Percentiles rank a stretch among this genome's conserved stretches.
Evolutionary conservation across 2,329 filamentous ascomycete species (phyloP).

Genomic region (Zymoseptoria tritici): DNA sequence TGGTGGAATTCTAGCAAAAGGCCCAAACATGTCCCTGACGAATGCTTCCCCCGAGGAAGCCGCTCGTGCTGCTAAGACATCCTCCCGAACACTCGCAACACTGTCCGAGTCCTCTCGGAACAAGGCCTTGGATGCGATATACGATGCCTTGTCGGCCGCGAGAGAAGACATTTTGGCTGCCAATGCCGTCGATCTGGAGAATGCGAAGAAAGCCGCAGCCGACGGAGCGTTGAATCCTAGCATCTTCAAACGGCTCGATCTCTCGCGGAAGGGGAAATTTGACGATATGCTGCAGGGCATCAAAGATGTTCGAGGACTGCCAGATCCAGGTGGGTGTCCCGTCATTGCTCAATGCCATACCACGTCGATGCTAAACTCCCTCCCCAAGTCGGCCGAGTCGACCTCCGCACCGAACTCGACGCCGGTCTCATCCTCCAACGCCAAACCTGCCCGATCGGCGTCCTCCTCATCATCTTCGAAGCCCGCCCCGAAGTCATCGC

Average conservation of each 20-base stretch:
- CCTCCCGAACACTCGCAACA: slow-evolving; percentile 75
- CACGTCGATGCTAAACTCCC: no score
- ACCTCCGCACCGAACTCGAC: slow-evolving; percentile 76
- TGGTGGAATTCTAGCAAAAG: neutral
- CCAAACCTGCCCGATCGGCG: slow-evolving; percentile 88
- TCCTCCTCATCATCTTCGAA: slow-evolving; percentile 98
- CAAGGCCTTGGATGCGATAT: slow-evolving; percentile 73
- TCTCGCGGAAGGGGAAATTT: slow-evolving; percentile 82
- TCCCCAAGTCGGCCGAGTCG: slow-evolving; percentile 71
- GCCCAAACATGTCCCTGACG: slow-evolving; percentile 69
- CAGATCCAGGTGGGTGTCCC: no score
- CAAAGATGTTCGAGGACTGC: slow-evolving; percentile 72
- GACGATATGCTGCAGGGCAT: slow-evolving; percentile 98
- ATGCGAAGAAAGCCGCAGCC: slow-evolving; percentile 64
- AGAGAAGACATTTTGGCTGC: slow-evolving; percentile 74
- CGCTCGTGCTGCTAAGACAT: slow-evolving; percentile 68
- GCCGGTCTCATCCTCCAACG: slow-evolving; percentile 78
- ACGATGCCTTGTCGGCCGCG: slow-evolving; percentile 63
- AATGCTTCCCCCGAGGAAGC: slow-evolving; percentile 72
- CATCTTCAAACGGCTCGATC: slow-evolving; percentile 78
- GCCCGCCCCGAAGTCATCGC: slow-evolving; percentile 96
- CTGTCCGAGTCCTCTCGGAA: slow-evolving; percentile 72
- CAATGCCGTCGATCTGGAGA: slow-evolving; percentile 73
- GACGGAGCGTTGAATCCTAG: slow-evolving; percentile 72
- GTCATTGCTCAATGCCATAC: no score